These are phyloP conservation scores for Suhomyces anneliseae DNA, from an alignment of 1,139 yeast genomes.

Conservation along the genomic window DNA sequence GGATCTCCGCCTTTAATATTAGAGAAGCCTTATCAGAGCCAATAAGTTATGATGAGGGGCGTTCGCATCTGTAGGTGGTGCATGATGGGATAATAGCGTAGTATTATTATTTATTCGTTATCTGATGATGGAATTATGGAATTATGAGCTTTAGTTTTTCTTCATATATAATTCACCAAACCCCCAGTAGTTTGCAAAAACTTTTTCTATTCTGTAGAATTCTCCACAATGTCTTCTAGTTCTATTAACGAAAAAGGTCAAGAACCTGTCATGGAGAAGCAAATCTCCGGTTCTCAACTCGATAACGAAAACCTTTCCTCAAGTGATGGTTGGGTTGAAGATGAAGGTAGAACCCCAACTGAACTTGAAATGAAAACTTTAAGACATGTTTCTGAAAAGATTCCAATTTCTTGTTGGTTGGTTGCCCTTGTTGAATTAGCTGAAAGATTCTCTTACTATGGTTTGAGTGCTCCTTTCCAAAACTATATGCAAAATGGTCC, in stretches of 20 bases:
- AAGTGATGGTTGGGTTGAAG: slow-evolving; percentile 10
- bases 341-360: slow-evolving; percentile 34
- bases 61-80: not conserved
- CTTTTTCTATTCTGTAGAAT: not conserved
- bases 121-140: too few species aligned
- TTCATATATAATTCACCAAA: too few species aligned
- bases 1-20: not conserved
- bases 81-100: not conserved
- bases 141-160: too few species aligned
- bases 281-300: slow-evolving; percentile 1
- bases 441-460: slow-evolving; percentile 84
- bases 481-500: slow-evolving; percentile 69
- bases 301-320: slow-evolving; percentile 2
- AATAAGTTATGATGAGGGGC: not conserved
- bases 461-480: slow-evolving; percentile 72
- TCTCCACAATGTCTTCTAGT: not conserved
- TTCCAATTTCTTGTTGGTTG: slow-evolving; percentile 58
- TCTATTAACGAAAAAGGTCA: slow-evolving; percentile 2
- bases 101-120: too few species aligned
- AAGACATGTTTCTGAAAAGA: slow-evolving; percentile 42
- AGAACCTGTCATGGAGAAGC: slow-evolving; percentile 6
- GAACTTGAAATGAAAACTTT: slow-evolving; percentile 39
- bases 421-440: slow-evolving; percentile 79
- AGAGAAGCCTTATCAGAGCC: not conserved
- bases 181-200: too few species aligned